A percentile compares a stretch with the other conserved stretches of the same genome.
Evolutionary conservation across 2,329 filamentous ascomycete genomes (phyloP).

Genomic region (Pseudogymnoascus sp.): DNA sequence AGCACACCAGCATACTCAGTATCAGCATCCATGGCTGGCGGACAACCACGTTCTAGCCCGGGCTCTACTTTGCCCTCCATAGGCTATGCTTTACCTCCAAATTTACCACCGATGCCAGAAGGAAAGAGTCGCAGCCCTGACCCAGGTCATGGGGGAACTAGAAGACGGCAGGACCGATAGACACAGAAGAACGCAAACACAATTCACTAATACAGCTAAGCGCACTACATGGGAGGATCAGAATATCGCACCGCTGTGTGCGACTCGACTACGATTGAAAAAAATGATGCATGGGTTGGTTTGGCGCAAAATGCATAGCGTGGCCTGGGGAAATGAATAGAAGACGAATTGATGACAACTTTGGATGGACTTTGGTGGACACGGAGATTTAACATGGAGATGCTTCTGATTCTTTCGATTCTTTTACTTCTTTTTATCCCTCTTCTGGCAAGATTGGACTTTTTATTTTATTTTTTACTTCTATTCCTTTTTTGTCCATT

Average conservation of each 20-base stretch:
- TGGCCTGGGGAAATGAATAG: background rate
- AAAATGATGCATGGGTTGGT: background rate
- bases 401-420: background rate
- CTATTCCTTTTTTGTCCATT: slow-evolving; percentile 21
- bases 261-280: background rate
- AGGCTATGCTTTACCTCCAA: slow-evolving; percentile 16
- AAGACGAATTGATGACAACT: background rate
- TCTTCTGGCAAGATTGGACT: slow-evolving; percentile 20
- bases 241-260: background rate
- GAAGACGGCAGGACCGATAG: slow-evolving; percentile 9
- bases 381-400: background rate
- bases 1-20: slow-evolving; percentile 50
- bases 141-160: background rate
- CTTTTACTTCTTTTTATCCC: slow-evolving; percentile 15
- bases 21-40: slow-evolving; percentile 23
- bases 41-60: slow-evolving; percentile 34
- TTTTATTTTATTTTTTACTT: slow-evolving; percentile 18
- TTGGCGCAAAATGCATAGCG: slow-evolving; percentile 8
- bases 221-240: background rate
- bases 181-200: background rate
- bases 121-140: slow-evolving; percentile 5
- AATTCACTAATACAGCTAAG: background rate
- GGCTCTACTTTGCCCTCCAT: slow-evolving; percentile 34
- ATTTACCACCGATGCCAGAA: slow-evolving; percentile 3
- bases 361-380: background rate